phyloP scores from a whole-genome alignment of 192 early-diverging fungal species.

The Rhizoclosmatium sp. region DNA sequence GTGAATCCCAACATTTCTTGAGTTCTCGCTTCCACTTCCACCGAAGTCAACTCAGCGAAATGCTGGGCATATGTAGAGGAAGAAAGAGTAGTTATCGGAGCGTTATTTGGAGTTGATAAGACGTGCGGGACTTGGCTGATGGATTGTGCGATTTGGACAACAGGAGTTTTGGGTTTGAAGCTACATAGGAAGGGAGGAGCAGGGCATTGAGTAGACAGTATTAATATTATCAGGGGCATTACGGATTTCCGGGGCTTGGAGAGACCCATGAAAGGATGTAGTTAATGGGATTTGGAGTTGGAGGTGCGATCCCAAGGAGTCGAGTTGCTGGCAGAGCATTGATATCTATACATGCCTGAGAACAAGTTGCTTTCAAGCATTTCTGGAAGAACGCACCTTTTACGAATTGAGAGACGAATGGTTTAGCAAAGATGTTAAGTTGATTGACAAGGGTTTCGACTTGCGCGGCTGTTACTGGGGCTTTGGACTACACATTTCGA shows the following conservation, averaged over 20 bases:
- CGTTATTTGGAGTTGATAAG: too few relatives aligned
- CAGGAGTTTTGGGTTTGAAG: background rate
- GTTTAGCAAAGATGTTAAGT: too few relatives aligned
- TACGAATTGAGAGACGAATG: too few relatives aligned
- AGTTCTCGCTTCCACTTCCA: background rate
- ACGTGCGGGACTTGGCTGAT: too few relatives aligned
- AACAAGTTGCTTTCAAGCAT: too few relatives aligned
- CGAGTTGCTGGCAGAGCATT: background rate
- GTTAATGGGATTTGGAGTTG: background rate
- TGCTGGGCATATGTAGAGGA: background rate
- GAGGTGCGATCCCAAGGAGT: background rate
- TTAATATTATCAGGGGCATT: background rate
- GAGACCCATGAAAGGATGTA: slow-evolving; percentile 9
- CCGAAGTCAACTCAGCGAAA: background rate
- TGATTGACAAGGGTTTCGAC: too few relatives aligned
- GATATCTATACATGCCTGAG: background rate
- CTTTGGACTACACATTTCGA: too few relatives aligned
- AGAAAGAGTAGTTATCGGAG: background rate
- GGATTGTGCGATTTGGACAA: too few relatives aligned
- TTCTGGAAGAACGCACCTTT: too few relatives aligned
- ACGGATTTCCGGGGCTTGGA: background rate
- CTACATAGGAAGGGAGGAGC: background rate
- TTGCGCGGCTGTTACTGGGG: too few relatives aligned
- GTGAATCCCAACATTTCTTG: slow-evolving; percentile 2
- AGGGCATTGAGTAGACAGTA: background rate